phyloP scores from a whole-genome alignment of 768 basidiomycete genomes.

The Mycena metata region DNA sequence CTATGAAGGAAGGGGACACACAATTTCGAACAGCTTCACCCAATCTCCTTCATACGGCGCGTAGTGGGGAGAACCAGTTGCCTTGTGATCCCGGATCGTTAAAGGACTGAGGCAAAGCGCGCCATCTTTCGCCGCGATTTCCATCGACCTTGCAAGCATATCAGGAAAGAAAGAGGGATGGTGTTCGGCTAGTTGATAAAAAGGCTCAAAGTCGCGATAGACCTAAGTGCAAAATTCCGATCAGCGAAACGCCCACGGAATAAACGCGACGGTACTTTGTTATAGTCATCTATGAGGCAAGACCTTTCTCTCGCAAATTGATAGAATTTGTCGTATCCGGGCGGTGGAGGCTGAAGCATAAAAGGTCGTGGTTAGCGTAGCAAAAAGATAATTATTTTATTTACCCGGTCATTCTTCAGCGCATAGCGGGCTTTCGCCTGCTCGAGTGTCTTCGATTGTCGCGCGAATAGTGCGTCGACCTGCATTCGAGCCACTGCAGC shows the following conservation, averaged over 20 bases:
- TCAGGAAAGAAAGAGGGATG: conserved; percentile 9
- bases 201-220: conserved; percentile 13
- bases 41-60: conserved; percentile 4
- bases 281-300: conserved; percentile 9
- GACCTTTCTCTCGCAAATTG: neutral
- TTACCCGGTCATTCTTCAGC: conserved; percentile 9
- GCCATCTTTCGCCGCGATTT: neutral
- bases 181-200: neutral
- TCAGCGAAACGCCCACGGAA: neutral
- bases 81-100: neutral
- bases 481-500: neutral
- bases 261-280: neutral
- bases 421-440: conserved; percentile 10
- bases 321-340: neutral
- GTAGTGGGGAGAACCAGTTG: neutral
- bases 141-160: conserved; percentile 11
- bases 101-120: conserved; percentile 1
- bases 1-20: neutral
- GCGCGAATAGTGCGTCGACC: conserved; percentile 8
- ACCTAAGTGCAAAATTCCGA: neutral
- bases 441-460: conserved; percentile 15
- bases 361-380: too few species aligned
- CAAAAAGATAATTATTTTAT: too few species aligned
- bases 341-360: neutral
- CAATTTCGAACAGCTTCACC: neutral